Conservation (phyloP, 371 early-diverging fungal genomes). For the Syncephalastrum sp. region DNA sequence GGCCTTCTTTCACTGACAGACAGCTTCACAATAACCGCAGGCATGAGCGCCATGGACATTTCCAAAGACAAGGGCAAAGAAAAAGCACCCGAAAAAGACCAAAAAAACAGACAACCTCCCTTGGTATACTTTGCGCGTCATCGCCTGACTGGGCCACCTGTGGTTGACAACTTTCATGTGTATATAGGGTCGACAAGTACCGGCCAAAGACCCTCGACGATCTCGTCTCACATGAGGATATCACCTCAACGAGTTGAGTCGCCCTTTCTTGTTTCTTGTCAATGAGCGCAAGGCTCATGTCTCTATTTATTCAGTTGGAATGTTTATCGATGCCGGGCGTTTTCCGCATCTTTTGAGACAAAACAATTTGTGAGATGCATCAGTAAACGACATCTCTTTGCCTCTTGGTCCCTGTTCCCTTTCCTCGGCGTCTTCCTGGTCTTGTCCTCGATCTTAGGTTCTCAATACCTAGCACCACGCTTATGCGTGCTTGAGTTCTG, state of each 20-base stretch:
- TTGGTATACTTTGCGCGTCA: slow-evolving; percentile 14
- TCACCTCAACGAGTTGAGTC: slow-evolving; percentile 76
- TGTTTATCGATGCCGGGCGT: slow-evolving; percentile 84
- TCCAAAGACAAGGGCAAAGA: slow-evolving; percentile 35
- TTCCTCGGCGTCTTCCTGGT: no score
- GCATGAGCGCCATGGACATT: slow-evolving; percentile 33
- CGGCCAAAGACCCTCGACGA: slow-evolving; percentile 83
- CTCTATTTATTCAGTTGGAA: slow-evolving; percentile 54
- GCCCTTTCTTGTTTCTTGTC: not conserved
- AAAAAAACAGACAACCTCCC: slow-evolving; percentile 34
- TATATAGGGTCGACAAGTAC: slow-evolving; percentile 94
- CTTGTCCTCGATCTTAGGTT: no score
- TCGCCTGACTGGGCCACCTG: not conserved
- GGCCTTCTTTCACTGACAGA: no score
- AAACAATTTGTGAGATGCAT: no score
- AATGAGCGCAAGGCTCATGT: not conserved
- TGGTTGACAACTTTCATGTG: not conserved
- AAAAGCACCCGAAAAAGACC: slow-evolving; percentile 8
- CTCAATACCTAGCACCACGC: no score
- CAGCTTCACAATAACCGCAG: no score
- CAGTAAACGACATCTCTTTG: no score
- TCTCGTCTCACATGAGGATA: slow-evolving; percentile 89
- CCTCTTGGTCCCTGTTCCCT: no score
- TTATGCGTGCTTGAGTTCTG: no score
- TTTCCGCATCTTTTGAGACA: slow-evolving; percentile 98